Evolutionary conservation across 2,329 filamentous ascomycete genomes (phyloP).

Genomic region (Trichoderma guizhouense): DNA sequence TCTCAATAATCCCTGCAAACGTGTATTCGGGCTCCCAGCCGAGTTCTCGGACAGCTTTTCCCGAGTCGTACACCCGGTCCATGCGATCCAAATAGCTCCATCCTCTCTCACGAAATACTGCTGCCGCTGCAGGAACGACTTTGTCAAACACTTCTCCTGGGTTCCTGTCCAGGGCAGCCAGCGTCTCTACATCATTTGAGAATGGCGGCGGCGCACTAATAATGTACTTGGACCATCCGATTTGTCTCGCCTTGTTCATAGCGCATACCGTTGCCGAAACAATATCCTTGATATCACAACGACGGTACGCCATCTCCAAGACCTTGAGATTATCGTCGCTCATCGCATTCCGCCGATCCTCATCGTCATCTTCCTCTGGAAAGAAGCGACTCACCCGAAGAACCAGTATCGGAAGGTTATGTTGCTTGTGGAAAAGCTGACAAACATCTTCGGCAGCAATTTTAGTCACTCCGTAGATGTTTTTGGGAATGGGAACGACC

Average conservation of each 20-base stretch:
- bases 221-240: constrained; percentile 41
- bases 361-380: constrained; percentile 46
- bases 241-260: constrained; percentile 31
- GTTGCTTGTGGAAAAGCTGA: constrained; percentile 38
- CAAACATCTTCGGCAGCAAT: constrained; percentile 48
- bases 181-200: constrained; percentile 27
- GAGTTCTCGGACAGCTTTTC: constrained; percentile 39
- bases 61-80: constrained; percentile 46
- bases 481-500: constrained; percentile 42
- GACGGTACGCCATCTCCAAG: constrained; percentile 44
- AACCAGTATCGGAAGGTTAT: constrained; percentile 39
- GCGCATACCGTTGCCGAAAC: constrained; percentile 41
- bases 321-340: constrained; percentile 46
- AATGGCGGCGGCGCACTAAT: constrained; percentile 45
- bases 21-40: constrained; percentile 43
- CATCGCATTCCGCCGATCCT: constrained; percentile 35
- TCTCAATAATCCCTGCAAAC: constrained; percentile 35
- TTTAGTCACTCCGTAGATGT: constrained; percentile 50
- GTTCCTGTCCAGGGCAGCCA: constrained; percentile 34
- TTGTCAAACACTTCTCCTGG: constrained; percentile 31
- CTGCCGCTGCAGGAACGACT: constrained; percentile 27
- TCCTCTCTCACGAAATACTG: constrained; percentile 31
- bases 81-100: constrained; percentile 40
- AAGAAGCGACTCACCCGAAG: constrained; percentile 49
- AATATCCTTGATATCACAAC: constrained; percentile 44